Conservation (phyloP, 495 filamentous ascomycete species). For the Neurospora sp. region DNA sequence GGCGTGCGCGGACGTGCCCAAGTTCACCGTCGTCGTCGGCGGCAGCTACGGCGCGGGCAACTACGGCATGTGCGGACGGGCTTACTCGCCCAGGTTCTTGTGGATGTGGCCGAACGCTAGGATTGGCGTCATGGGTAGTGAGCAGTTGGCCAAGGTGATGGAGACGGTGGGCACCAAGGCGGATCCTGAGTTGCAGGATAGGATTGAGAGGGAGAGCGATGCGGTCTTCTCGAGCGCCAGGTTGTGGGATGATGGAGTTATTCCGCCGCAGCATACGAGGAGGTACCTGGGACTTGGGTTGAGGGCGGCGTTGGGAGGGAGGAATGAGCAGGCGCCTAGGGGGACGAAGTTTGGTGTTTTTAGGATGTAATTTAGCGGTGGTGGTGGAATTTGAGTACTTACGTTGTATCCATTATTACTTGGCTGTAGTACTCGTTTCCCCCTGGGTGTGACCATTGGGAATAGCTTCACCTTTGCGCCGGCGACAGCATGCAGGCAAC, state of each 20-base stretch:
- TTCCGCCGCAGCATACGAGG: conserved; percentile 81
- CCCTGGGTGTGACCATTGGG: neutral
- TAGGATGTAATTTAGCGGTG: conserved; percentile 58
- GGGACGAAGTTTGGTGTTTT: conserved; percentile 88
- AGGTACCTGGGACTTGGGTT: conserved; percentile 73
- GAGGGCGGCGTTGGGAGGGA: conserved; percentile 63
- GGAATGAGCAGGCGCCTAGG: conserved; percentile 44
- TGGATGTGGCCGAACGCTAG: conserved; percentile 98
- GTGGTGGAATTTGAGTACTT: neutral
- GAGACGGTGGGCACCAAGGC: conserved; percentile 78
- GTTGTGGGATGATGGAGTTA: conserved; percentile 92
- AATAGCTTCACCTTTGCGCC: neutral
- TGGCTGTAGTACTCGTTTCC: too few relatives aligned
- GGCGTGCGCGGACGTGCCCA: conserved; percentile 89
- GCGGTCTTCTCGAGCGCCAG: conserved; percentile 80
- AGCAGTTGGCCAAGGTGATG: conserved; percentile 91
- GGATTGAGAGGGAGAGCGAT: conserved; percentile 87
- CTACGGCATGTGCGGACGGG: conserved; percentile 77
- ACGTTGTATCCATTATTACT: neutral
- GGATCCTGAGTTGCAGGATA: conserved; percentile 68
- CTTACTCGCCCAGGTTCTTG: conserved; percentile 80
- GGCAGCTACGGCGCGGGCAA: conserved; percentile 73
- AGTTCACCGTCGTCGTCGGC: conserved; percentile 92
- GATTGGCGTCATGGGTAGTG: conserved; percentile 91
- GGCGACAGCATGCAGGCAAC: neutral